Conservation (phyloP, 2,329 filamentous ascomycete genomes). For the Cryphonectria carpinicola region DNA sequence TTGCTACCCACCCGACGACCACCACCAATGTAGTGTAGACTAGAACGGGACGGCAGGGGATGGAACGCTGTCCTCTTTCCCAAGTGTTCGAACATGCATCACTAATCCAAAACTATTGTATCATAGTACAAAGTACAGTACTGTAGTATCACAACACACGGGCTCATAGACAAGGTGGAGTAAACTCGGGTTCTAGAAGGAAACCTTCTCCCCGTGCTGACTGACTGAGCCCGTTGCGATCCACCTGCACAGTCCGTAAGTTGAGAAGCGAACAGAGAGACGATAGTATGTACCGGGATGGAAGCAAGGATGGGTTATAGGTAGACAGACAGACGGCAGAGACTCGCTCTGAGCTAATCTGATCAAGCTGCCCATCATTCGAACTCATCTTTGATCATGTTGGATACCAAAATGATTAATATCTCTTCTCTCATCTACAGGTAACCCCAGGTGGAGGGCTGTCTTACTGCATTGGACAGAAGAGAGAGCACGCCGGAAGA, state of each 20-base stretch:
- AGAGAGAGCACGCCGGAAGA: neutral
- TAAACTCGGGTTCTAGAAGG: neutral
- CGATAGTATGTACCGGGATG: neutral
- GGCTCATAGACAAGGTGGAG: neutral
- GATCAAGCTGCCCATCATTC: neutral
- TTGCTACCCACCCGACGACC: neutral
- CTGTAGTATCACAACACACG: neutral
- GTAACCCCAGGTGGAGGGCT: neutral
- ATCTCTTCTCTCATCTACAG: neutral
- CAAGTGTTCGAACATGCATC: neutral
- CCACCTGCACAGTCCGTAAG: neutral
- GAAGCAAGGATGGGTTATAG: neutral
- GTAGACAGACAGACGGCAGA: neutral
- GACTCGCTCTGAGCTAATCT: neutral
- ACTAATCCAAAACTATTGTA: neutral
- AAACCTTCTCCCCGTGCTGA: conserved; percentile 1
- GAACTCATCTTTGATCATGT: neutral
- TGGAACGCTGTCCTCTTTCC: neutral
- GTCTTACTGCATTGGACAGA: neutral
- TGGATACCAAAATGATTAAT: neutral
- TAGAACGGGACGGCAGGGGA: neutral
- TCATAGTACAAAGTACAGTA: neutral
- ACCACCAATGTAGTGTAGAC: neutral
- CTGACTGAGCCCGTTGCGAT: neutral
- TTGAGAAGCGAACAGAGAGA: neutral